Evolutionary conservation across 2,329 filamentous ascomycete species (phyloP), one percentile per base, ranked within the genome.

Genomic region (Pyricularia sp.): DNA sequence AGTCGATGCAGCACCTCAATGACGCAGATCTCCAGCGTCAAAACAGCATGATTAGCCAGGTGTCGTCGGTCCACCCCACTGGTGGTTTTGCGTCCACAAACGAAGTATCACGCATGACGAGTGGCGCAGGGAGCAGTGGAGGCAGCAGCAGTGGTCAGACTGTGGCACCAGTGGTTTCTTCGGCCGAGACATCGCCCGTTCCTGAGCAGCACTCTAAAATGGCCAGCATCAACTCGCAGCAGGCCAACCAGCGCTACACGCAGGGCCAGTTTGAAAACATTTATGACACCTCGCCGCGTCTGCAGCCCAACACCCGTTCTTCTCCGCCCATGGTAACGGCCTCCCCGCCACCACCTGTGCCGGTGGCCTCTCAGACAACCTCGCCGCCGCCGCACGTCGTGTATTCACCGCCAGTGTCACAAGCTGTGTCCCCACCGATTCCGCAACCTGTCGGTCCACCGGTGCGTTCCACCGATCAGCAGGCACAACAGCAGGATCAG

Each of bases 261-360:
- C 9, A 65, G 65, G 31, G 63, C 62, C 49, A 62, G 63, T 70
- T 71, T 24, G 73, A 75, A 8, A 72, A 76, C 64, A 68, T 78
- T 7, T 77, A 78, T 67, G 70, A 73, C 40, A 73, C 74, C 19
- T 65, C 53, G 26, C 64, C 60, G 10, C 61, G 53, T 44, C 26
- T 44, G 55, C 57, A 24, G 40, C 13, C 44, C n/a, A 62, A 40
- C 31, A 61, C 24, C 31, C 49, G 16, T 19, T 33, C 44, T 5
- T 35, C 35, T 31, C 31, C 60, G 10, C 30, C 60, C 30, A n/a
- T 33, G 13, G 22, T 19, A 31, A 28, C 26, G 24, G 28, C 24
- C 8, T 59, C 55, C 10, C 55, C 55, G 8, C 55, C 55, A 26
- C 55, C 55, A 16, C 60, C 28, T 3, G 10, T 61, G 26, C 60